phyloP scores from a whole-genome alignment of 768 basidiomycete species.

The Termitomyces sp. region DNA sequence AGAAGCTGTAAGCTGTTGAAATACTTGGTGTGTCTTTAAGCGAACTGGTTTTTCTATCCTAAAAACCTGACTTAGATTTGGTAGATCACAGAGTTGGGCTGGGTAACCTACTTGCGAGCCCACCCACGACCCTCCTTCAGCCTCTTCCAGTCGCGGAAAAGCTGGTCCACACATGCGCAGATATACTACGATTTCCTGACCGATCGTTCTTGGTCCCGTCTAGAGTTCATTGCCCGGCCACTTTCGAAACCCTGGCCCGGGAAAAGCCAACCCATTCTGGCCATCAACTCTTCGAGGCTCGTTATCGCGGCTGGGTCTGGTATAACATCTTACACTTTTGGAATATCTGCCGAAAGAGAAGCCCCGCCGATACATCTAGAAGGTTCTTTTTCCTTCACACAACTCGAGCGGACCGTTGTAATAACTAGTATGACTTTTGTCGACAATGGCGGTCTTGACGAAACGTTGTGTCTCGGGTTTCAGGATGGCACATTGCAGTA shows the following conservation, averaged over 20 bases:
- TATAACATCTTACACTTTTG: slow-evolving; percentile 58
- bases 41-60: not conserved
- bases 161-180: slow-evolving; percentile 41
- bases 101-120: slow-evolving; percentile 46
- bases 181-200: slow-evolving; percentile 49
- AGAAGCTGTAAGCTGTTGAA: slow-evolving; percentile 35
- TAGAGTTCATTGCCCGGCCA: slow-evolving; percentile 59
- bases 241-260: slow-evolving; percentile 56
- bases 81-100: slow-evolving; percentile 62
- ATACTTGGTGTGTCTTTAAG: slow-evolving; percentile 37
- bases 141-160: slow-evolving; percentile 36
- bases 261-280: slow-evolving; percentile 54
- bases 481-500: slow-evolving; percentile 56
- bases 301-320: slow-evolving; percentile 57
- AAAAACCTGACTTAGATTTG: not conserved
- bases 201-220: slow-evolving; percentile 50
- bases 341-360: slow-evolving; percentile 19
- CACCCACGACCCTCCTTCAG: slow-evolving; percentile 56
- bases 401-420: slow-evolving; percentile 33
- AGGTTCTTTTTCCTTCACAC: slow-evolving; percentile 36
- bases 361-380: slow-evolving; percentile 47
- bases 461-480: slow-evolving; percentile 52
- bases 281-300: slow-evolving; percentile 51
- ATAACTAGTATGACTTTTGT: slow-evolving; percentile 55
- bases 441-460: slow-evolving; percentile 39